A percentile compares a stretch with the other conserved stretches of the same genome.
phyloP scores from a whole-genome alignment of 208 protist genomes.

The Trypanosoma congolense region DNA sequence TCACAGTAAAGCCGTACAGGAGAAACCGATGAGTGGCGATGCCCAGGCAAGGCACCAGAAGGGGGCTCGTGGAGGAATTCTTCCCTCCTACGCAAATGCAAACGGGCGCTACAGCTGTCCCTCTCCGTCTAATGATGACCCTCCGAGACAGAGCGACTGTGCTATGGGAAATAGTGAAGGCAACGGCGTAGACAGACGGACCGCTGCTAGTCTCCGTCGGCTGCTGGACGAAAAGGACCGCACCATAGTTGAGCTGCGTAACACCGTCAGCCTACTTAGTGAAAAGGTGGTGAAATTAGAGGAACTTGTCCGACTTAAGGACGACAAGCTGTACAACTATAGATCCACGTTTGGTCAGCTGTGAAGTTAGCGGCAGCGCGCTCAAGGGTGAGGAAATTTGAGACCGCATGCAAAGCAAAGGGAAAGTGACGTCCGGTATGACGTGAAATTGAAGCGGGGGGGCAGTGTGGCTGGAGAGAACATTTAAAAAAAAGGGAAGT shows the following conservation, averaged over 20 bases:
- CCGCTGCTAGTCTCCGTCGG: conserved; percentile 27
- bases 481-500: no score
- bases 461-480: neutral
- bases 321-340: conserved; percentile 89
- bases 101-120: neutral
- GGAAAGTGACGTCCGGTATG: neutral
- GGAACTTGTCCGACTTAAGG: conserved; percentile 94
- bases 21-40: neutral
- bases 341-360: conserved; percentile 13
- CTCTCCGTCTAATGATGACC: neutral
- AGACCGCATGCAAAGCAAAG: neutral
- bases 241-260: conserved; percentile 86
- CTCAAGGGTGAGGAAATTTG: no score
- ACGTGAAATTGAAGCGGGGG: neutral
- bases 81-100: neutral
- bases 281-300: conserved; percentile 94
- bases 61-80: neutral
- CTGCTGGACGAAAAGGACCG: conserved; percentile 88
- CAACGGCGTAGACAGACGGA: conserved; percentile 12
- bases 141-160: neutral
- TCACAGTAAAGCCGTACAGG: neutral
- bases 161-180: conserved; percentile 14
- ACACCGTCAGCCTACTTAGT: conserved; percentile 86
- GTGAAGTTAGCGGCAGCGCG: neutral
- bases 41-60: neutral